Percentiles rank a stretch among this genome's conserved stretches.
Conservation (phyloP, 352 stramenopile species). For the Globisporangium parvum region DNA sequence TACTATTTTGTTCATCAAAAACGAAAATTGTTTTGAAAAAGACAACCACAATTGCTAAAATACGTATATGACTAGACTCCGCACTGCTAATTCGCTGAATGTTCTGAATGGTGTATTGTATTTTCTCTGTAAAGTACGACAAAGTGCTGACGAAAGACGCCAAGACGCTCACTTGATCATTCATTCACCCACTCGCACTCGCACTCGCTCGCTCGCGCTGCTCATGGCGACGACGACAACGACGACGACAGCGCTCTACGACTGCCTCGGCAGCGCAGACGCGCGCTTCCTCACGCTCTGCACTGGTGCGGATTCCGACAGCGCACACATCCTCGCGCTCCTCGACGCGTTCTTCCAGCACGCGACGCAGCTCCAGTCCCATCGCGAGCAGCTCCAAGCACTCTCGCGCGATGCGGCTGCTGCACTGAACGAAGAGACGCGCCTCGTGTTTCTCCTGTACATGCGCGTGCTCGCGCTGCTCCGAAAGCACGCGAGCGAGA, state of each 20-base stretch:
- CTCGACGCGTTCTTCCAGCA: slow-evolving; percentile 12
- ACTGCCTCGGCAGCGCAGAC: slow-evolving; percentile 10
- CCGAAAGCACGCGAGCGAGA: neutral
- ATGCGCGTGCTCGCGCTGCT: slow-evolving; percentile 10
- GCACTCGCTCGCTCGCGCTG: neutral
- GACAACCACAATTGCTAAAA: no score
- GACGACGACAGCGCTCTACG: neutral
- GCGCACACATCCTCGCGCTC: neutral
- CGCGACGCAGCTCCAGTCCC: slow-evolving; percentile 5
- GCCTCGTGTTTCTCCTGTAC: slow-evolving; percentile 12
- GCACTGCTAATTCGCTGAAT: no score
- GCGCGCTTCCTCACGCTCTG: slow-evolving; percentile 8
- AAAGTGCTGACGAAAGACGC: no score
- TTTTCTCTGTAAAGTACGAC: no score
- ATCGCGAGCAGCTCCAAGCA: slow-evolving; percentile 3
- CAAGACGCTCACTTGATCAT: no score
- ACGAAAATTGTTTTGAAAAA: no score
- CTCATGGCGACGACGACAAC: neutral
- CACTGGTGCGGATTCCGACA: neutral
- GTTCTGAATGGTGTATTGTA: no score
- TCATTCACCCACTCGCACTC: no score
- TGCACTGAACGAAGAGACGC: slow-evolving; percentile 8
- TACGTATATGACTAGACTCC: no score
- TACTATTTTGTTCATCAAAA: no score
- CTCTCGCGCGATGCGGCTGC: slow-evolving; percentile 2